These are phyloP conservation scores for Teunomyces barrocoloradensis DNA, from an alignment of 805 yeast genomes.

Conservation along the genomic window DNA sequence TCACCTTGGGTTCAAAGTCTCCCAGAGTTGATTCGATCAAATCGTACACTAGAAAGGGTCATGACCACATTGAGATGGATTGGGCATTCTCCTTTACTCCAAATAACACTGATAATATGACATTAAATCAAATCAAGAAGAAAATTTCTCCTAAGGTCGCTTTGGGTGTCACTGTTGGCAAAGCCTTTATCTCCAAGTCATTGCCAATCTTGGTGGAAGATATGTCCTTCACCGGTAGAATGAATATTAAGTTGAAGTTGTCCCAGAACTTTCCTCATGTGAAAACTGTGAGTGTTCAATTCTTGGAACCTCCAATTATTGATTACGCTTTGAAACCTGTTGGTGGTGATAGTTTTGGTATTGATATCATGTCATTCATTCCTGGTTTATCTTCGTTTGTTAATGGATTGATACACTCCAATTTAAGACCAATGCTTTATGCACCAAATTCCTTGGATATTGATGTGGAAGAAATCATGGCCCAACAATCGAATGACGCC, in stretches of 20 bases:
- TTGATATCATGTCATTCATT: conserved; percentile 79
- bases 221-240: conserved; percentile 70
- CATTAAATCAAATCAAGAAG: conserved; percentile 65
- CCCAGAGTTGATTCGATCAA: conserved; percentile 71
- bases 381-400: conserved; percentile 79
- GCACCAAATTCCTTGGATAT: conserved; percentile 80
- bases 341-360: conserved; percentile 85
- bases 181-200: conserved; percentile 72
- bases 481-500: conserved; percentile 62
- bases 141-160: conserved; percentile 80
- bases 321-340: conserved; percentile 82
- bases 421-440: conserved; percentile 72
- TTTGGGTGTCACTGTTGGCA: conserved; percentile 76
- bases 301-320: conserved; percentile 74
- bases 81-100: conserved; percentile 83
- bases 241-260: conserved; percentile 60
- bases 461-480: conserved; percentile 70
- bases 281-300: conserved; percentile 64
- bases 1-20: conserved; percentile 77
- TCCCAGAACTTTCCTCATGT: conserved; percentile 76
- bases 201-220: conserved; percentile 79
- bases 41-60: conserved; percentile 68
- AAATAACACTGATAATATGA: conserved; percentile 80
- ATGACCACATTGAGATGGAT: conserved; percentile 73
- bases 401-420: conserved; percentile 64